Conservation (phyloP, 164 flowering plant genomes). For the Malania oleifera region DNA sequence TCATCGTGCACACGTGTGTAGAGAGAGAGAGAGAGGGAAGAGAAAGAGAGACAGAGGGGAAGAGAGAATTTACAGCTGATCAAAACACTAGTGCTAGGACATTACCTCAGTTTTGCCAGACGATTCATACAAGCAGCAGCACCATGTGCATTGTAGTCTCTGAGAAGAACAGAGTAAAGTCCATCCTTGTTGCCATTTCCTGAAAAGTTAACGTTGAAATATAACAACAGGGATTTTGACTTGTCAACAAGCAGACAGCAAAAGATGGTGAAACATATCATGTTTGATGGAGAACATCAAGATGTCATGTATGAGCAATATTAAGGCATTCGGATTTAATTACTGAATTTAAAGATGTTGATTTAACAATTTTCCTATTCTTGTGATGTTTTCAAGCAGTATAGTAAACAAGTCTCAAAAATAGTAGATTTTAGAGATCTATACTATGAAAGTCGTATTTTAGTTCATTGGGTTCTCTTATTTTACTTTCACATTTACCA, state of each 20-base stretch:
- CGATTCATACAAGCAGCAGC: constrained; percentile 97
- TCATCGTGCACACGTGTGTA: too few relatives aligned
- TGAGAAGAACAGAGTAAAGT: constrained; percentile 79
- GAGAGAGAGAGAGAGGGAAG: background rate
- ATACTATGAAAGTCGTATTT: too few relatives aligned
- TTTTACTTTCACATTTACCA: too few relatives aligned
- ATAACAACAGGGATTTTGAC: background rate
- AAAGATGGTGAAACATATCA: background rate
- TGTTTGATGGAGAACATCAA: too few relatives aligned
- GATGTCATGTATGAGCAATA: too few relatives aligned
- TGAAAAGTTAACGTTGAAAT: constrained; percentile 17
- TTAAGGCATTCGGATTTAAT: too few relatives aligned
- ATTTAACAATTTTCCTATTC: too few relatives aligned
- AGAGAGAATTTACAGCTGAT: background rate
- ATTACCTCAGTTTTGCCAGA: constrained; percentile 87
- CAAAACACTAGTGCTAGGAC: background rate
- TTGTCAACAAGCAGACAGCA: background rate
- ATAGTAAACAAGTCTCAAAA: too few relatives aligned
- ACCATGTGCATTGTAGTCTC: constrained; percentile 86
- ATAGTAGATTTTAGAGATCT: too few relatives aligned
- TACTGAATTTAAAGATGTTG: too few relatives aligned
- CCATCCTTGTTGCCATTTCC: constrained; percentile 98
- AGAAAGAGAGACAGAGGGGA: background rate
- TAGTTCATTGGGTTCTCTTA: too few relatives aligned
- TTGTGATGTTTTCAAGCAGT: too few relatives aligned